These are phyloP conservation scores for Wickerhamomyces sp. DNA, from an alignment of 1,139 yeast species.

Conservation along the genomic window DNA sequence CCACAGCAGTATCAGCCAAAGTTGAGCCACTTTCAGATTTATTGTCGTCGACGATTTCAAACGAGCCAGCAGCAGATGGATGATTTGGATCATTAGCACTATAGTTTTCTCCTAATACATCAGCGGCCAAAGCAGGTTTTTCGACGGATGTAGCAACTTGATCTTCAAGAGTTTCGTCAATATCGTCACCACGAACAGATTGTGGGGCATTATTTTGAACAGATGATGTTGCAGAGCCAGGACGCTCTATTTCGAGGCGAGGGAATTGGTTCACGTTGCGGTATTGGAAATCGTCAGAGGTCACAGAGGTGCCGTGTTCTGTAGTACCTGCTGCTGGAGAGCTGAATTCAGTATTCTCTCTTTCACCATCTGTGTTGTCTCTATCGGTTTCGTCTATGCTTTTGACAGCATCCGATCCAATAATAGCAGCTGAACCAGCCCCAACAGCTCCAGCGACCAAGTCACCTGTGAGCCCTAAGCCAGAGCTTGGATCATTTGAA, in stretches of 20 bases:
- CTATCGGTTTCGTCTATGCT: conserved; percentile 21
- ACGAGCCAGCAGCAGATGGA: conserved; percentile 23
- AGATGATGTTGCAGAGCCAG: conserved; percentile 83
- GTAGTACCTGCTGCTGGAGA: conserved; percentile 32
- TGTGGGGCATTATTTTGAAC: conserved; percentile 90
- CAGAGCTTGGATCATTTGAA: conserved; percentile 4
- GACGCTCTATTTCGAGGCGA: conserved; percentile 49
- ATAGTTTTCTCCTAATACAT: conserved; percentile 18
- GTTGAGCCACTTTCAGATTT: conserved; percentile 19
- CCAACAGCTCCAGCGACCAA: conserved; percentile 11
- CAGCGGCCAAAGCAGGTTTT: conserved; percentile 19
- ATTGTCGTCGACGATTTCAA: conserved; percentile 29
- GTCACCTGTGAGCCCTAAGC: background rate
- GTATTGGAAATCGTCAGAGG: conserved; percentile 40
- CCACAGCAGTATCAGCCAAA: conserved; percentile 2
- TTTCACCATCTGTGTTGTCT: conserved; percentile 19
- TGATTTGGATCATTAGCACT: background rate
- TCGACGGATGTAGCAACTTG: conserved; percentile 8
- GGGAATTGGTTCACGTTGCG: conserved; percentile 32
- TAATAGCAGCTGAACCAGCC: conserved; percentile 30
- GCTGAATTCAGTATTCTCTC: conserved; percentile 19
- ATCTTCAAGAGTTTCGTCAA: conserved; percentile 17
- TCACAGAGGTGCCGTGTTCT: conserved; percentile 30
- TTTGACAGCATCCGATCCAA: conserved; percentile 20
- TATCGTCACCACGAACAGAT: conserved; percentile 74